These are phyloP conservation scores for Sporothrix sp. DNA, from an alignment of 2,329 filamentous ascomycete genomes.

Conservation along the genomic window DNA sequence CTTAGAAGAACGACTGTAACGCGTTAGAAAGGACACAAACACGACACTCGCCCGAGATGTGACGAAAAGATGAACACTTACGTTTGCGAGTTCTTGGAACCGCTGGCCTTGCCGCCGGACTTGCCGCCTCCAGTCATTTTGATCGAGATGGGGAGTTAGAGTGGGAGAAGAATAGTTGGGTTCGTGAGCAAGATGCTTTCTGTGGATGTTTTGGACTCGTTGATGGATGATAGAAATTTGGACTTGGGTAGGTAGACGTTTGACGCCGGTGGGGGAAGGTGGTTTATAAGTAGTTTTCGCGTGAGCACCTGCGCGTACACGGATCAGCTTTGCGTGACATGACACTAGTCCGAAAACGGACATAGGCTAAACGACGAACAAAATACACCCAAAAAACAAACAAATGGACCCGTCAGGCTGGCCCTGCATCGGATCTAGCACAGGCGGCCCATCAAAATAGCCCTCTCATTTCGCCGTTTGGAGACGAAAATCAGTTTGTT, in stretches of 20 bases:
- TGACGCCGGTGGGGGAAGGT: conserved; percentile 34
- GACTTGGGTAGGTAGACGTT: conserved; percentile 26
- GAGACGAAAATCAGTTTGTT: too few species aligned
- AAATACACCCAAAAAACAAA: neutral
- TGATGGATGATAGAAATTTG: conserved; percentile 31
- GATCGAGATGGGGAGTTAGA: conserved; percentile 34
- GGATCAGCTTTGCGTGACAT: conserved; percentile 34
- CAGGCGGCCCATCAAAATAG: too few species aligned
- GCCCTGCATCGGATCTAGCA: too few species aligned
- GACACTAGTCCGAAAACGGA: conserved; percentile 26
- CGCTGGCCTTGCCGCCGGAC: conserved; percentile 98
- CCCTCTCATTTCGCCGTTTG: too few species aligned
- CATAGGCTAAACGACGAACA: neutral
- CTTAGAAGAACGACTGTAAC: conserved; percentile 85
- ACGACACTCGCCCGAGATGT: conserved; percentile 11
- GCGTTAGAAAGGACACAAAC: conserved; percentile 31
- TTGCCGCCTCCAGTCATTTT: conserved; percentile 99
- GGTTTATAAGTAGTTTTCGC: conserved; percentile 49
- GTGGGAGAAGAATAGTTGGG: conserved; percentile 20
- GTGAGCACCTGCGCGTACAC: conserved; percentile 34
- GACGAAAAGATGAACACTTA: conserved; percentile 49
- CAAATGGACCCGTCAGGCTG: neutral
- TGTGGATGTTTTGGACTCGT: conserved; percentile 23
- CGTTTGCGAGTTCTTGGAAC: conserved; percentile 99
- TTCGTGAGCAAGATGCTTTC: conserved; percentile 19